Evolutionary conservation across 208 protist species (phyloP).

Genomic region (Leishmania arabica): DNA sequence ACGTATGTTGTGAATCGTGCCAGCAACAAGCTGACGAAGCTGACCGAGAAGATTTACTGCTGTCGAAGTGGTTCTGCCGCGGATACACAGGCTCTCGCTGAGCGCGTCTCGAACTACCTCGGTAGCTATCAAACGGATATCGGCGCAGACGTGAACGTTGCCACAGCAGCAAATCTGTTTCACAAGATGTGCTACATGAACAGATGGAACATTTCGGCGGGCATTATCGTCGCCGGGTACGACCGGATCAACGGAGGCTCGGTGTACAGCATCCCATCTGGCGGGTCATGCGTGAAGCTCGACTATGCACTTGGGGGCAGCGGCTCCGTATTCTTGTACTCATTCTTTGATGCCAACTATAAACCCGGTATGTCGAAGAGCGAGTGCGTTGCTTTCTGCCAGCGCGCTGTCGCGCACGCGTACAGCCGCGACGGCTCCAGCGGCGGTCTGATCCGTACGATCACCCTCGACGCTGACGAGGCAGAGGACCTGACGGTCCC

Average conservation of each 20-base stretch:
- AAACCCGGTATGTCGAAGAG: conserved; percentile 96
- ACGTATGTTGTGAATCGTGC: conserved; percentile 97
- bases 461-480: conserved; percentile 81
- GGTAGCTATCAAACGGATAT: conserved; percentile 92
- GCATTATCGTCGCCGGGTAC: conserved; percentile 98
- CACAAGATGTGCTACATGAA: conserved; percentile 97
- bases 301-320: conserved; percentile 96
- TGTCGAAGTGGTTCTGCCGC: conserved; percentile 98
- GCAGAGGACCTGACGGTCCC: conserved; percentile 85
- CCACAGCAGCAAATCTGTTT: conserved; percentile 96
- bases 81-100: conserved; percentile 97
- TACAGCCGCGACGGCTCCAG: conserved; percentile 98
- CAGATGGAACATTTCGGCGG: conserved; percentile 96
- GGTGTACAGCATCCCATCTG: conserved; percentile 97
- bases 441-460: conserved; percentile 97
- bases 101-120: conserved; percentile 94
- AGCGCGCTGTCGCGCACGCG: conserved; percentile 95
- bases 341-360: conserved; percentile 98
- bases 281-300: conserved; percentile 93
- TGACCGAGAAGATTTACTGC: conserved; percentile 97
- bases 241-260: conserved; percentile 96
- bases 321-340: conserved; percentile 99
- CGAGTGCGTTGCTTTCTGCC: conserved; percentile 95
- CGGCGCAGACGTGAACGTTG: conserved; percentile 88
- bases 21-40: conserved; percentile 97